Percentiles rank a stretch among this genome's conserved stretches.
Conservation (phyloP, 202 grass and related monocot species). For the Zoysia matrella region DNA sequence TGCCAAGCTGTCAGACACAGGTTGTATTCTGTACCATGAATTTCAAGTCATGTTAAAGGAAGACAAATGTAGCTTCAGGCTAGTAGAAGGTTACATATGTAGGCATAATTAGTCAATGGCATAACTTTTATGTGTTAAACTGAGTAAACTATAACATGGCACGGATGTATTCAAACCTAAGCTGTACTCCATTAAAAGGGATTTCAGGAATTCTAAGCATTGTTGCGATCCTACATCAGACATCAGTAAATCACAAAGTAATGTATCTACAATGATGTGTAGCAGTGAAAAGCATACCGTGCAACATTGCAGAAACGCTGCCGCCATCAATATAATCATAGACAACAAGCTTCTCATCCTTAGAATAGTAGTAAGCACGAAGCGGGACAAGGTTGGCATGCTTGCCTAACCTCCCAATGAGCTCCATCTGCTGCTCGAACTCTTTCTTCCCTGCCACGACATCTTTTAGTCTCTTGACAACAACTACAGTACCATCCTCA, state of each 20-base stretch:
- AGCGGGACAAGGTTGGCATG: conserved; percentile 72
- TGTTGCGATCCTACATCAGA: too few species aligned
- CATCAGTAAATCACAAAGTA: not conserved
- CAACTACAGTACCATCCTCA: conserved; percentile 89
- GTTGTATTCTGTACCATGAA: not conserved
- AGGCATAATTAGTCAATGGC: too few species aligned
- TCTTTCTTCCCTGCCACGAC: conserved; percentile 31
- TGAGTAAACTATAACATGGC: too few species aligned
- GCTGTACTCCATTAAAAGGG: too few species aligned
- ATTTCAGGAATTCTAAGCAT: too few species aligned
- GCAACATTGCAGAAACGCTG: conserved; percentile 78
- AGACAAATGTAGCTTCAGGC: too few species aligned
- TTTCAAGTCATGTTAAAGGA: conserved; percentile 7
- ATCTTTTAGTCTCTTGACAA: conserved; percentile 96
- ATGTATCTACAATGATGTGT: conserved; percentile 9
- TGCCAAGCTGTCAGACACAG: not conserved
- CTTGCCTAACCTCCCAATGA: conserved; percentile 69
- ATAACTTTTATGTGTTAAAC: too few species aligned
- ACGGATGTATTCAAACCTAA: too few species aligned
- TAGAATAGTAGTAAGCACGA: conserved; percentile 96
- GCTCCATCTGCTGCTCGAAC: conserved; percentile 92
- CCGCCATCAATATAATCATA: conserved; percentile 71
- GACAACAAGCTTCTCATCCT: conserved; percentile 98
- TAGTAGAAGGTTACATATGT: too few species aligned
- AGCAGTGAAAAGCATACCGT: conserved; percentile 67